phyloP scores from a whole-genome alignment of 345 rosid genomes.

The Corchorus capsularis region DNA sequence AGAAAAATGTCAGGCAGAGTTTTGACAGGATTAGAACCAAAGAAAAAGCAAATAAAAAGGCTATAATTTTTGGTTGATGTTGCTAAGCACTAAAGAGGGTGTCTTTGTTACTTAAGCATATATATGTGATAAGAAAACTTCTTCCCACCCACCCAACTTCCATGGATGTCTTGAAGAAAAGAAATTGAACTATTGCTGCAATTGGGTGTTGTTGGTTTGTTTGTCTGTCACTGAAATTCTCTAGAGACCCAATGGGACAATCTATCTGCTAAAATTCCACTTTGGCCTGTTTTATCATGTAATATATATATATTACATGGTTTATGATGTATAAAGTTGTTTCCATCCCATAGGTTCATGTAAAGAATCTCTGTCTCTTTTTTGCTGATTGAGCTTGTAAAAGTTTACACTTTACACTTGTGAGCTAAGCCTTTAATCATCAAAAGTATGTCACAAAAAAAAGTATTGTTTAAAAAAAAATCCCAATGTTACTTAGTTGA shows the following conservation, averaged over 20 bases:
- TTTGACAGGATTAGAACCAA: constrained; percentile 41
- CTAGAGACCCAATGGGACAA: background rate
- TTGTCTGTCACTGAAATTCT: background rate
- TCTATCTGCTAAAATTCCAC: background rate
- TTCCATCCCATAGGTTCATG: too few species aligned
- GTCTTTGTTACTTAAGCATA: constrained; percentile 12
- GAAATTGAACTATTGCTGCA: background rate
- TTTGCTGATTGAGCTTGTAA: too few species aligned
- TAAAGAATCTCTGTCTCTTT: too few species aligned
- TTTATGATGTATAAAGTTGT: background rate
- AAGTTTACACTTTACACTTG: too few species aligned
- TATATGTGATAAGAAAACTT: constrained; percentile 5
- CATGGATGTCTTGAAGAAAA: background rate
- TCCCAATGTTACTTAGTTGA: too few species aligned
- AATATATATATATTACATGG: background rate
- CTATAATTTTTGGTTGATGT: constrained; percentile 29
- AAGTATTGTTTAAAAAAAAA: too few species aligned
- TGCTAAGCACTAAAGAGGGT: constrained; percentile 35
- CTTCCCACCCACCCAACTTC: background rate
- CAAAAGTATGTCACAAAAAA: too few species aligned
- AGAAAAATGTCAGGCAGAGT: constrained; percentile 41
- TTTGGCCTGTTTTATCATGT: background rate
- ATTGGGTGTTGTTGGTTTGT: background rate
- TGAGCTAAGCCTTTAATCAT: too few species aligned
- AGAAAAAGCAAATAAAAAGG: constrained; percentile 30